Evolutionary conservation across 2,329 filamentous ascomycete genomes (phyloP).

Genomic region (Akanthomyces muscarius): DNA sequence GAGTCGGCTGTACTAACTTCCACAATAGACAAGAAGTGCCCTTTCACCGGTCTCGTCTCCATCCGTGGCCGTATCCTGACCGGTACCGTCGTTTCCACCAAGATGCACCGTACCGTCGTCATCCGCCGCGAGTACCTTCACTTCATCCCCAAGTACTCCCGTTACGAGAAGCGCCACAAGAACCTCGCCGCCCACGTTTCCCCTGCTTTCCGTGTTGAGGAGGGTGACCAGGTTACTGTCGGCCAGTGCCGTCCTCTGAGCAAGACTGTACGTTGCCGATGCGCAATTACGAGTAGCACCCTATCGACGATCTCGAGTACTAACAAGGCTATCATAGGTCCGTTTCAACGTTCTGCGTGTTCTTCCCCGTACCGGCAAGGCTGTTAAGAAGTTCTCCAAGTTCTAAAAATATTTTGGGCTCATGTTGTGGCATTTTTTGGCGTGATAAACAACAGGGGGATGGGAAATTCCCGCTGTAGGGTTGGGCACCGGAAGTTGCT

Average conservation of each 20-base stretch:
- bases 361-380: constrained; percentile 93
- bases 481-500: constrained; percentile 40
- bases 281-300: background rate
- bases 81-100: constrained; percentile 98
- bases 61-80: constrained; percentile 99
- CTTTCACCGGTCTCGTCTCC: constrained; percentile 97
- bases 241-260: constrained; percentile 98
- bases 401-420: constrained; percentile 66
- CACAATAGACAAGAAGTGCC: constrained; percentile 98
- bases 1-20: constrained; percentile 1
- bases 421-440: constrained; percentile 50
- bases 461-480: constrained; percentile 35
- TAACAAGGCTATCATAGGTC: constrained; percentile 54
- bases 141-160: constrained; percentile 98
- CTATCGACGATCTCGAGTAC: constrained; percentile 1
- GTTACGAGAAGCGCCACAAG: constrained; percentile 99
- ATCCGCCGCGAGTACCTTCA: constrained; percentile 99
- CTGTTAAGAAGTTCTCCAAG: constrained; percentile 97
- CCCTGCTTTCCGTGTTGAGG: constrained; percentile 99
- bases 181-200: constrained; percentile 99
- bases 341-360: constrained; percentile 99
- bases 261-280: constrained; percentile 82
- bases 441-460: constrained; percentile 46
- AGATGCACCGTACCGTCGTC: constrained; percentile 99
- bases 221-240: constrained; percentile 98